Conservation (phyloP, 1,284 basidiomycete species). For the Fomitopsis schrenkii region DNA sequence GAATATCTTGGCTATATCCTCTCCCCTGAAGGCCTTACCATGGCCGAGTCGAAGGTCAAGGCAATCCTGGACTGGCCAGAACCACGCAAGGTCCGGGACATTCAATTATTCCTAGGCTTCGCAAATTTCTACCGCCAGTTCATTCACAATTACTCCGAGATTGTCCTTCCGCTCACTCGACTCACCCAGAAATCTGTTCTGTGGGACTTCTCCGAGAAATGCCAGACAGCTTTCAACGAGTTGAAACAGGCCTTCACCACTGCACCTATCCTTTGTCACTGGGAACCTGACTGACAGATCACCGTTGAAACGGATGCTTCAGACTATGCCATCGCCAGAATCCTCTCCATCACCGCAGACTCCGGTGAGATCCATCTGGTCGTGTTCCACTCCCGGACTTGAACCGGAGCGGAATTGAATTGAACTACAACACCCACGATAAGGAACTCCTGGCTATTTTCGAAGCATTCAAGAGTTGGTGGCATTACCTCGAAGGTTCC, state of each 20-base stretch:
- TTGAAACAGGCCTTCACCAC: not conserved
- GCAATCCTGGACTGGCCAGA: constrained; percentile 34
- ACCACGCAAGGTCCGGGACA: constrained; percentile 26
- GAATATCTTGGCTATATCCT: constrained; percentile 41
- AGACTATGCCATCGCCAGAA: constrained; percentile 20
- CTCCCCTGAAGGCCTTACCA: constrained; percentile 24
- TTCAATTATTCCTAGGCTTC: constrained; percentile 33
- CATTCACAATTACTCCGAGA: constrained; percentile 30
- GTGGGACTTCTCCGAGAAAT: constrained; percentile 18
- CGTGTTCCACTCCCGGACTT: constrained; percentile 26
- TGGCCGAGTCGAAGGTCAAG: constrained; percentile 38
- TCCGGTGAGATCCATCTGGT: constrained; percentile 26
- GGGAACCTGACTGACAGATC: constrained; percentile 16
- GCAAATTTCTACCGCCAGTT: constrained; percentile 38
- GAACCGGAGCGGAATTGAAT: constrained; percentile 28
- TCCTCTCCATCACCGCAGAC: constrained; percentile 26
- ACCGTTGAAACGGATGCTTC: constrained; percentile 24
- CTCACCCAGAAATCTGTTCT: constrained; percentile 25
- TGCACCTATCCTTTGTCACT: constrained; percentile 29
- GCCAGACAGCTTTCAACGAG: constrained; percentile 4
- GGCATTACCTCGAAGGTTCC: constrained; percentile 27
- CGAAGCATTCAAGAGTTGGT: constrained; percentile 28
- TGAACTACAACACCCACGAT: constrained; percentile 33
- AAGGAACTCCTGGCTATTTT: constrained; percentile 36
- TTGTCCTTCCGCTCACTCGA: constrained; percentile 12